Evolutionary conservation across 139 green algal genomes (phyloP), one percentile per base, ranked within the genome.

Genomic region (Picochlorum sp.): DNA sequence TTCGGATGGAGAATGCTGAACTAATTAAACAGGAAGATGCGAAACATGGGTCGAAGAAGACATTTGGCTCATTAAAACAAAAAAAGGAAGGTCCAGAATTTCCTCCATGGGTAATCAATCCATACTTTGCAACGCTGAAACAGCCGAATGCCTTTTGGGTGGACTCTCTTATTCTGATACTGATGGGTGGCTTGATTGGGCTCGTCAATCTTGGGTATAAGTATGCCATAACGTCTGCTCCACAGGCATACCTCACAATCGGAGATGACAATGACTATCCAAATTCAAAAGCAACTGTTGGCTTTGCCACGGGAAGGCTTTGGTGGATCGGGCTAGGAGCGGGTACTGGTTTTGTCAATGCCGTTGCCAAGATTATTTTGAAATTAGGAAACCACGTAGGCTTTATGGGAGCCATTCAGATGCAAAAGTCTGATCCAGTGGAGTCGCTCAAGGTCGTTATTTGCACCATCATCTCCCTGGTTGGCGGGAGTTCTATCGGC

Each of bases 311-410:
- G 0, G 51, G 51, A 15, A 59, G 23, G 51, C 13, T 59, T 20
- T 59, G 51, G 51, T 59, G 51, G 51, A 59, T 59, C 23, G 51
- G n/a, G 10, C 6, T 59, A 5, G 51, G 51, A 59, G 51, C 51
- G 3, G 51, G 8, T 30, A 59, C 51, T 41, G 51, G 51, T 59
- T 59, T 59, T 28, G 0, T 41, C 7, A 59, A 28, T 37, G 51
- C 20, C 13, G 51, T 30, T 20, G 21, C 21, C 0, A 59, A 59
- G 23, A 18, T 59, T 20, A 1, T 59, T 14, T 30, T 30, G 21
- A 59, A 59, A 28, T 30, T 59, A 59, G 51, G 23, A 28, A 30
- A 59, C 15, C 21, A 59, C 16, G 13, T 34, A 4, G 23, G 51
- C 7, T 59, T 59, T 34, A 59, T 59, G 13, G 51, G 20, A 16